A percentile compares a stretch with the other conserved stretches of the same genome.
Conservation (phyloP, 148 eudicot species). For the Rhododendron mucronatum region DNA sequence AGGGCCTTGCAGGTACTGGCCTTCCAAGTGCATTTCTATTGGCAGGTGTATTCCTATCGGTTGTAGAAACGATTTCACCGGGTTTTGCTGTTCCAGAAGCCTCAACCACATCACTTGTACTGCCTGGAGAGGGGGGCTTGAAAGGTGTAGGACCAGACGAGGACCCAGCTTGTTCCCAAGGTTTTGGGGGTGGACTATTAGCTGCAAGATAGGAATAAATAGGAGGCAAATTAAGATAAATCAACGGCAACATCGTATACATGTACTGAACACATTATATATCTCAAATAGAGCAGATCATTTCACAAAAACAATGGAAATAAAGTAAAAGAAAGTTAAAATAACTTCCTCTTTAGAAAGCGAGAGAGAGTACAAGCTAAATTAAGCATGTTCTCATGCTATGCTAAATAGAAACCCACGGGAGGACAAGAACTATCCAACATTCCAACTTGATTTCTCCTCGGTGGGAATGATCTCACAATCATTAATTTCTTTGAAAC, state of each 20-base stretch:
- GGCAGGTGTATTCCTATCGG: slow-evolving; percentile 38
- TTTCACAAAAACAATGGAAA: background rate
- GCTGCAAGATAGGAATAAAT: slow-evolving; percentile 29
- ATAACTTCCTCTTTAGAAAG: background rate
- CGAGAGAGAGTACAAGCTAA: background rate
- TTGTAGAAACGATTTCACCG: slow-evolving; percentile 78
- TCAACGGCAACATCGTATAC: background rate
- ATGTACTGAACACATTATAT: background rate
- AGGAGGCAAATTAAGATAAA: background rate
- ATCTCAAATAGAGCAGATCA: background rate
- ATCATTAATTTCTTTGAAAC: background rate
- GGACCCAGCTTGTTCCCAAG: slow-evolving; percentile 91
- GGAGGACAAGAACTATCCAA: background rate
- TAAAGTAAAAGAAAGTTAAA: background rate
- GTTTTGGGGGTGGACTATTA: slow-evolving; percentile 74
- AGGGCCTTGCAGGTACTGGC: slow-evolving; percentile 89
- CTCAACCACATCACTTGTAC: slow-evolving; percentile 92
- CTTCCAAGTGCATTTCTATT: slow-evolving; percentile 65
- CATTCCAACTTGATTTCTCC: background rate
- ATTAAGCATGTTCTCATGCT: background rate
- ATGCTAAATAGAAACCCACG: background rate
- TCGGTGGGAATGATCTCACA: background rate
- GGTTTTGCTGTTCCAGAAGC: slow-evolving; percentile 94
- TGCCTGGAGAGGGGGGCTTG: slow-evolving; percentile 80
- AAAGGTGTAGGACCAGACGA: slow-evolving; percentile 93